Percentiles rank a stretch among this genome's conserved stretches.
phyloP scores from a whole-genome alignment of 495 filamentous ascomycete genomes.

The Penicillium arizonense region DNA sequence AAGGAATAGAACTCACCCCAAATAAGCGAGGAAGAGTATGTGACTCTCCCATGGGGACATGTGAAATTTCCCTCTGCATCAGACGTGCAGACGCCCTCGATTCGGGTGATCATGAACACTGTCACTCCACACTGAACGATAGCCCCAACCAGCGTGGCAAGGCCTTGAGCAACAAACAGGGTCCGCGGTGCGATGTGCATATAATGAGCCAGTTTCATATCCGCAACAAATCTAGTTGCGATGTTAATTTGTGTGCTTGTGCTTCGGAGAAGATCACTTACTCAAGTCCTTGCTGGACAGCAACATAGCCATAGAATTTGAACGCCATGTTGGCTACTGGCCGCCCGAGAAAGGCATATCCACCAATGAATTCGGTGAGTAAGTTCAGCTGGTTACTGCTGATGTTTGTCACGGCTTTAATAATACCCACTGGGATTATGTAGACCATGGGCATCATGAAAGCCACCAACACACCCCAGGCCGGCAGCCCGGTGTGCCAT shows the following conservation, averaged over 20 bases:
- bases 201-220: conserved; percentile 78
- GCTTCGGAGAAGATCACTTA: conserved; percentile 34
- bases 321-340: conserved; percentile 72
- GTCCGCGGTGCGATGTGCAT: conserved; percentile 71
- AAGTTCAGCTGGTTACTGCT: conserved; percentile 65
- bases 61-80: conserved; percentile 63
- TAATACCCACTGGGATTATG: conserved; percentile 46
- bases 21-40: conserved; percentile 67
- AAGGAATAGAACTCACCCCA: conserved; percentile 48
- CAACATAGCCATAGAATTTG: conserved; percentile 74
- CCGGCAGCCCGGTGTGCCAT: conserved; percentile 63
- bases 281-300: conserved; percentile 52
- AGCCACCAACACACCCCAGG: conserved; percentile 67
- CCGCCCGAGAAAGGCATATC: conserved; percentile 66
- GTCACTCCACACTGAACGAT: conserved; percentile 65
- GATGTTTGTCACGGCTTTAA: conserved; percentile 66
- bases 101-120: conserved; percentile 62
- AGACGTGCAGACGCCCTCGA: conserved; percentile 59
- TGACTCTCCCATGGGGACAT: conserved; percentile 66
- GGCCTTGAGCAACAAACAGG: conserved; percentile 66
- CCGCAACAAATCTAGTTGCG: conserved; percentile 58
- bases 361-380: conserved; percentile 69
- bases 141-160: conserved; percentile 64
- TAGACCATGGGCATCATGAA: conserved; percentile 45
- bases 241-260: conserved; percentile 36